Evolutionary conservation across 176 grass and related monocot genomes (phyloP).

Genomic region (Cymbopogon citratus): DNA sequence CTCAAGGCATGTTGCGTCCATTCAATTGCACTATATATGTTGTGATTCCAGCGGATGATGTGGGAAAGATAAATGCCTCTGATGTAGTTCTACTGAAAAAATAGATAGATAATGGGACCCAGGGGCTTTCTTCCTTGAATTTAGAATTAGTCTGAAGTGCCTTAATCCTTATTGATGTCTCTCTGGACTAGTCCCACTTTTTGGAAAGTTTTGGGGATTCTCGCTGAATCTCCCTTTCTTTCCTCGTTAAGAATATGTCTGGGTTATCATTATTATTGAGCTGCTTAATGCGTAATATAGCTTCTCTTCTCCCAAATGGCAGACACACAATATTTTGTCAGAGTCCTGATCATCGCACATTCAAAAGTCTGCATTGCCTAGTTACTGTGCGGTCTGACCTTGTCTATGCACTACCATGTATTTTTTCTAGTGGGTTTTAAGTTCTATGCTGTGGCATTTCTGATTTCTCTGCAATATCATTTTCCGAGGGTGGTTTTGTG

Average conservation of each 20-base stretch:
- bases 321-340: not conserved
- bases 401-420: not conserved
- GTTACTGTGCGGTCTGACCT: not conserved
- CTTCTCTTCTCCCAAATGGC: not conserved
- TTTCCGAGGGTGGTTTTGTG: not conserved
- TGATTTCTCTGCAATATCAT: not conserved
- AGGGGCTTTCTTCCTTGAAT: not conserved
- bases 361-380: not conserved
- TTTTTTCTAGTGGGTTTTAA: not conserved
- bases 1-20: not conserved
- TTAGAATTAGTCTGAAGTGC: not conserved
- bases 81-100: not conserved
- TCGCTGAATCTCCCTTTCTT: too few relatives aligned
- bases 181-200: not conserved
- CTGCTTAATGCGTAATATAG: not conserved
- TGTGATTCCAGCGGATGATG: not conserved
- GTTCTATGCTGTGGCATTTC: not conserved
- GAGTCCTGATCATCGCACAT: not conserved
- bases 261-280: not conserved
- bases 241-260: not conserved
- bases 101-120: not conserved
- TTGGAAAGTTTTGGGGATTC: not conserved
- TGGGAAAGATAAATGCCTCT: not conserved
- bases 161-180: not conserved
- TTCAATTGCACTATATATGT: not conserved